phyloP scores from a whole-genome alignment of 768 basidiomycete species.

The Suillus luteus region DNA sequence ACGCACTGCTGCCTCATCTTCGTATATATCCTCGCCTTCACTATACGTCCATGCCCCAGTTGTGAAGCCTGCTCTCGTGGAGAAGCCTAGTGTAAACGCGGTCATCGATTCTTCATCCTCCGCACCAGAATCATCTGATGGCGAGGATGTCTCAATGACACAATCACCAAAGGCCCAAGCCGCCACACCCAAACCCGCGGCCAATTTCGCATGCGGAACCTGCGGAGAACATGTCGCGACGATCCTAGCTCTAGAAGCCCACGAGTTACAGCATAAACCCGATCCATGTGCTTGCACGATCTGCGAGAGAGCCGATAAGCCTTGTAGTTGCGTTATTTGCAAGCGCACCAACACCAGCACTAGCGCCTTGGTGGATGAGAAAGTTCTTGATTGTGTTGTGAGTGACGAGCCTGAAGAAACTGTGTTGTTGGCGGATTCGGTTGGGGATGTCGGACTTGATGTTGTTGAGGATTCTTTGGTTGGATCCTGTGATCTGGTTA shows the following conservation, averaged over 20 bases:
- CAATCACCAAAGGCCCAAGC: not conserved
- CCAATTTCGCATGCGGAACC: conserved; percentile 1
- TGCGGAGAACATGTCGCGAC: not conserved
- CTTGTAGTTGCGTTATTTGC: conserved; percentile 15
- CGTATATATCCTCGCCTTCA: not conserved
- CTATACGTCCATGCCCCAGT: not conserved
- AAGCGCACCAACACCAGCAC: not conserved
- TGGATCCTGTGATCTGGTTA: not conserved
- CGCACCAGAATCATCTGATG: not conserved
- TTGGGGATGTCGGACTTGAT: not conserved
- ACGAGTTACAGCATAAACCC: not conserved
- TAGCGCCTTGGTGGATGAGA: not conserved
- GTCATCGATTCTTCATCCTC: not conserved
- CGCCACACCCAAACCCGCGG: not conserved
- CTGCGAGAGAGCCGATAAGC: conserved; percentile 2
- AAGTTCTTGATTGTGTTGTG: not conserved
- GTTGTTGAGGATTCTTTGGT: not conserved
- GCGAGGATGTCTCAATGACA: not conserved
- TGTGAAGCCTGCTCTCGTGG: not conserved
- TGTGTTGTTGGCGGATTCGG: not conserved
- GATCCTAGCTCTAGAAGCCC: not conserved
- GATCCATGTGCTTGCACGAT: not conserved
- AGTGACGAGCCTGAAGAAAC: not conserved
- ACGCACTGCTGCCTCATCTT: not conserved
- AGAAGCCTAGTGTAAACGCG: not conserved